phyloP scores from a whole-genome alignment of 257 asterid species.

The Lantana camara region DNA sequence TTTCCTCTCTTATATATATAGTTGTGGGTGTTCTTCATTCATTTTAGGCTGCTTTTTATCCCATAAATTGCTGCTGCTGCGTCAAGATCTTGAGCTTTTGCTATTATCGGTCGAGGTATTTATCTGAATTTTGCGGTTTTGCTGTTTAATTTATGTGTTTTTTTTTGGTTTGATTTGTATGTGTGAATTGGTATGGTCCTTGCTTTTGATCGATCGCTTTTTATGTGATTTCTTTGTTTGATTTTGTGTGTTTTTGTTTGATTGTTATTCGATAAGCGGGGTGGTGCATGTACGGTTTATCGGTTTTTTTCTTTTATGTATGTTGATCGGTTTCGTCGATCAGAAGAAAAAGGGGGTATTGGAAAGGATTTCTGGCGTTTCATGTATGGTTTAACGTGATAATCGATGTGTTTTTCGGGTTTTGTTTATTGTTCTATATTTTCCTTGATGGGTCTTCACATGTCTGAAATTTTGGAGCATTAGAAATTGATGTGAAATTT shows the following conservation, averaged over 20 bases:
- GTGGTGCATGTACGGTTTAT: background rate
- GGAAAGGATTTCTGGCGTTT: background rate
- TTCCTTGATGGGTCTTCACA: background rate
- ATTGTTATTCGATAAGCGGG: background rate
- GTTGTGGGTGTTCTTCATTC: background rate
- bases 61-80: no score
- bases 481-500: background rate
- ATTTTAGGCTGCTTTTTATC: background rate
- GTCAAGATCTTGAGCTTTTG: background rate
- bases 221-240: no score
- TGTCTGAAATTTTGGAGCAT: background rate
- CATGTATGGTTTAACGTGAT: background rate
- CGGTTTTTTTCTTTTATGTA: background rate
- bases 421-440: no score
- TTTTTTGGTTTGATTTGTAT: background rate
- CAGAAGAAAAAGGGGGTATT: background rate
- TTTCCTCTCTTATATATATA: conserved; percentile 15
- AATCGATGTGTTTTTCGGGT: background rate
- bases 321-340: conserved; percentile 14
- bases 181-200: background rate
- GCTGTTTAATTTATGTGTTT: background rate
- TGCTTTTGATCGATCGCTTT: background rate
- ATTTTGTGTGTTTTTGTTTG: background rate
- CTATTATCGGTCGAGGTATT: background rate
- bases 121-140: background rate